Base-by-base conservation (phyloP, 805 yeast species). In the Lachancea sp. region DNA sequence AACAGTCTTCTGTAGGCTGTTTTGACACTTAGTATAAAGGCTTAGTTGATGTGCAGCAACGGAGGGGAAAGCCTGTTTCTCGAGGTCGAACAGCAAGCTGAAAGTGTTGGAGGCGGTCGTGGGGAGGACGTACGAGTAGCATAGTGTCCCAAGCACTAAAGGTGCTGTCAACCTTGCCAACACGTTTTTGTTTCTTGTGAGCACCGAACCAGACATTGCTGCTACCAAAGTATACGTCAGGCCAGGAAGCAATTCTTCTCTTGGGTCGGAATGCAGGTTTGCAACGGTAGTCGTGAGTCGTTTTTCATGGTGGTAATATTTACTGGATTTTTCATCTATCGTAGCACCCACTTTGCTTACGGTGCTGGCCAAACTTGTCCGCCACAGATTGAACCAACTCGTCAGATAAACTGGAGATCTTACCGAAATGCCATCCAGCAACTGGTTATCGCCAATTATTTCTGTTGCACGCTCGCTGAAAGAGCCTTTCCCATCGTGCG, bases 41-140 rank as follows among this genome's bases (percentile, higher is more conserved):
- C 48, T 51, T 19, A 55, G 58, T 39, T 63, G 67, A 18, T 47
- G 54, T 15, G 55, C 49, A 1, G 54, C 53, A 16, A 57, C 46
- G 15, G 38, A 34, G 1, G 67, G 67, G 45, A 59, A 57, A 17
- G 46, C 36, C 6, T 67, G 55, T 53, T 73, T 59, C 54, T 82
- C 85, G 46, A 75, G 63, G 22, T 63, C 65, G 70, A 79, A 75
- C 8, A 72, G 49, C 49, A 76, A 73, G 10, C 60, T 58, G 20
- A 64, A 60, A 4, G 81, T 72, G 52, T 76, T 78, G 11, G 57
- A 53, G 50, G 73, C 79, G 0, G 88, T 82, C 13, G 67, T 63
- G 5, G 88, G 88, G 51, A 82, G 66, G 49, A 75, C 77, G 56
- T 75, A 68, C 44, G 66, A 69, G 63, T 79, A 78, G 1, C 84